These are phyloP conservation scores for Aspergillus ostianus DNA, from an alignment of 495 filamentous ascomycete species.

Conservation along the genomic window DNA sequence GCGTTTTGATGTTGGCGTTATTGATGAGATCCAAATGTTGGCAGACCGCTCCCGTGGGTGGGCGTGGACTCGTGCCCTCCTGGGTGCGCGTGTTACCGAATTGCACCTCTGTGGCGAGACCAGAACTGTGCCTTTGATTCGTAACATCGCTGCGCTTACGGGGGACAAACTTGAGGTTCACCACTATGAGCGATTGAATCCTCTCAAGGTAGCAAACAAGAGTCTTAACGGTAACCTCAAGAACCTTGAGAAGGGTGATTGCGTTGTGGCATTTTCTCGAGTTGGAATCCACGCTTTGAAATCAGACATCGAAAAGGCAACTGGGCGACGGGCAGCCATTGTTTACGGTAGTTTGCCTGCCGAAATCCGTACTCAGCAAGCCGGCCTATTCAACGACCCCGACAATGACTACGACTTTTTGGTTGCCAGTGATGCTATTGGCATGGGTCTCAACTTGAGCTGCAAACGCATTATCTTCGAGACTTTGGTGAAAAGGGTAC, in stretches of 20 bases:
- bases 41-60: constrained; percentile 76
- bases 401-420: constrained; percentile 93
- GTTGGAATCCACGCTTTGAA: constrained; percentile 80
- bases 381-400: constrained; percentile 87
- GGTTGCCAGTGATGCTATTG: constrained; percentile 93
- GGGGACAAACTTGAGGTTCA: constrained; percentile 83
- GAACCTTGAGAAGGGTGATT: constrained; percentile 83
- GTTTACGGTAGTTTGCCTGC: constrained; percentile 92
- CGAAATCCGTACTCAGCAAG: constrained; percentile 88
- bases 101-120: constrained; percentile 93
- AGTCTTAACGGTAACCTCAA: constrained; percentile 62
- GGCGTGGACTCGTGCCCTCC: constrained; percentile 94
- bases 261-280: constrained; percentile 81
- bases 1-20: constrained; percentile 82
- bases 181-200: constrained; percentile 77
- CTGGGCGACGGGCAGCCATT: constrained; percentile 78
- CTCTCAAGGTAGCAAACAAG: constrained; percentile 60
- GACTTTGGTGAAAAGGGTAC: constrained; percentile 64
- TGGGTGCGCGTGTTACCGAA: constrained; percentile 82
- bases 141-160: constrained; percentile 71
- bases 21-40: constrained; percentile 99
- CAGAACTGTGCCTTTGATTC: constrained; percentile 74
- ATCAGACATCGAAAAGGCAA: constrained; percentile 68
- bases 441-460: constrained; percentile 95
- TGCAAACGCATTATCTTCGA: constrained; percentile 92